Evolutionary conservation across 768 basidiomycete genomes (phyloP).

Genomic region (Suillus ampliporus): DNA sequence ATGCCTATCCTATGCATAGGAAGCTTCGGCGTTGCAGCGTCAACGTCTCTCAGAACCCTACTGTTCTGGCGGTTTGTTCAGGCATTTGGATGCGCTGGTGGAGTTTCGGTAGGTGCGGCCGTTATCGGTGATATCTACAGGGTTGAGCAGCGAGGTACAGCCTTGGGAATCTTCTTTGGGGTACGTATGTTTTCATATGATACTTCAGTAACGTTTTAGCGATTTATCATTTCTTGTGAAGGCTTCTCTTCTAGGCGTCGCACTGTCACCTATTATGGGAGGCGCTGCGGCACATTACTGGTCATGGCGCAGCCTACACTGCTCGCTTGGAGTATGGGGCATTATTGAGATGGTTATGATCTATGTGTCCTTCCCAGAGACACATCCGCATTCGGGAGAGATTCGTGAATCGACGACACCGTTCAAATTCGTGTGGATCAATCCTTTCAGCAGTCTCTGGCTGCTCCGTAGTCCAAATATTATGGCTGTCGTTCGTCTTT

Average conservation of each 20-base stretch:
- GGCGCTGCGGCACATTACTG: constrained; percentile 43
- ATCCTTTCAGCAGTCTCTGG: constrained; percentile 56
- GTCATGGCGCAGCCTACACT: constrained; percentile 65
- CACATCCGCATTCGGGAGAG: constrained; percentile 50
- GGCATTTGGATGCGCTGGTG: constrained; percentile 61
- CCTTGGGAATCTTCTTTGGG: constrained; percentile 43
- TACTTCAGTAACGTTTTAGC: constrained; percentile 43
- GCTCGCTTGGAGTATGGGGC: constrained; percentile 45
- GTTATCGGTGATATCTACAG: constrained; percentile 66
- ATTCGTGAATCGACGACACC: not conserved
- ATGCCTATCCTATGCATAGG: constrained; percentile 61
- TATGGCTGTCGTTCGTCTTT: constrained; percentile 49
- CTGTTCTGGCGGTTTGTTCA: constrained; percentile 65
- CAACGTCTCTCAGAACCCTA: constrained; percentile 51
- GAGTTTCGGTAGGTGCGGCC: constrained; percentile 55
- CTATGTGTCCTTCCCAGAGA: constrained; percentile 58
- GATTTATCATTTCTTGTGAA: constrained; percentile 12
- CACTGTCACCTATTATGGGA: not conserved
- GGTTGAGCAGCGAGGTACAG: constrained; percentile 55
- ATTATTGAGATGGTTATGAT: constrained; percentile 45
- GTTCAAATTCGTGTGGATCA: constrained; percentile 45
- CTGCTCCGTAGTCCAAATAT: constrained; percentile 62
- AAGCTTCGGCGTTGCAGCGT: constrained; percentile 58
- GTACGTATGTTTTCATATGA: constrained; percentile 18
- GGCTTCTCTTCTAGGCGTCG: constrained; percentile 2